Conservation (phyloP, 768 basidiomycete genomes). For the Clitopilus hobsonii region DNA sequence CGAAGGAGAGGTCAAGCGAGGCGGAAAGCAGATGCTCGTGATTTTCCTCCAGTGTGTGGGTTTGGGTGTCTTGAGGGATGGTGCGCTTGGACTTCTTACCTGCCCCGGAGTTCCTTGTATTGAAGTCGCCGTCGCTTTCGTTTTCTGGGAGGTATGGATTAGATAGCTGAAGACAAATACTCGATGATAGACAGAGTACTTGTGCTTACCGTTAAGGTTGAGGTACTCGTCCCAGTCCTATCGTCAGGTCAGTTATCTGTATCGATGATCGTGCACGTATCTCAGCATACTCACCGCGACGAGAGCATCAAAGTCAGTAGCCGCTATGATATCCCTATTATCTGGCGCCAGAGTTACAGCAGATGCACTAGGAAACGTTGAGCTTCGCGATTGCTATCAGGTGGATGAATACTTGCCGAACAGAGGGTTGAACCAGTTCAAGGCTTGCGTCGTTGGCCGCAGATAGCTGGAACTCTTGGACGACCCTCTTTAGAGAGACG, state of each 20-base stretch:
- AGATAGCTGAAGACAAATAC: too few species aligned
- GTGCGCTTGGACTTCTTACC: slow-evolving; percentile 37
- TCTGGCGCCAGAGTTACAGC: slow-evolving; percentile 51
- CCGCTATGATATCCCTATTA: slow-evolving; percentile 40
- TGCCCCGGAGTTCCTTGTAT: slow-evolving; percentile 32
- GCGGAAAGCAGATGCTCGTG: slow-evolving; percentile 62
- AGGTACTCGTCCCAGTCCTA: slow-evolving; percentile 65
- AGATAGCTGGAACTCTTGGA: slow-evolving; percentile 55
- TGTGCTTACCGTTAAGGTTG: slow-evolving; percentile 40
- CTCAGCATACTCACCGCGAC: slow-evolving; percentile 50
- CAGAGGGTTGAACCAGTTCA: slow-evolving; percentile 66
- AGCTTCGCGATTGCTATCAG: not conserved
- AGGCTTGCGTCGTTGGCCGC: slow-evolving; percentile 45
- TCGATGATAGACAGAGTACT: too few species aligned
- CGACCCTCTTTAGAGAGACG: slow-evolving; percentile 70
- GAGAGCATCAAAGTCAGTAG: slow-evolving; percentile 62
- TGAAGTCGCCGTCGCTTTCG: slow-evolving; percentile 46
- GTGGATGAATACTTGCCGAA: slow-evolving; percentile 40
- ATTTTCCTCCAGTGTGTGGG: slow-evolving; percentile 67
- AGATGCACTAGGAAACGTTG: slow-evolving; percentile 33
- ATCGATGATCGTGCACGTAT: too few species aligned
- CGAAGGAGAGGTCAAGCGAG: slow-evolving; percentile 61
- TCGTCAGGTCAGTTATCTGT: too few species aligned
- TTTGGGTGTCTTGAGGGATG: slow-evolving; percentile 25
- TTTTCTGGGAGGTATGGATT: too few species aligned